Percentiles rank a stretch among this genome's conserved stretches.
Conservation (phyloP, 768 basidiomycete species). For the Amanita subjunquillea region DNA sequence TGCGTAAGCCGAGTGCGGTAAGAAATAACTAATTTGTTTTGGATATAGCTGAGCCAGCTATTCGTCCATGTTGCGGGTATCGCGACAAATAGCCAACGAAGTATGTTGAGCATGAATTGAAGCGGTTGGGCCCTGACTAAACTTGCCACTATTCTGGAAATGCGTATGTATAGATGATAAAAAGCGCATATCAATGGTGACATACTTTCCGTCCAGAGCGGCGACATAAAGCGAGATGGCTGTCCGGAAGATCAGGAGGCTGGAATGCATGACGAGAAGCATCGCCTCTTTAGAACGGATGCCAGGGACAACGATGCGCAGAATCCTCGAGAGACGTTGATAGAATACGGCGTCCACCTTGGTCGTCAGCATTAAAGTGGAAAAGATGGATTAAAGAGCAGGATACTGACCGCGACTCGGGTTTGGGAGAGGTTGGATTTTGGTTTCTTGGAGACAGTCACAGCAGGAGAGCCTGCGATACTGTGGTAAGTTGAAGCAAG, state of each 20-base stretch:
- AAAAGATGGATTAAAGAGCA: background rate
- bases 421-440: slow-evolving; percentile 24
- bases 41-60: slow-evolving; percentile 86
- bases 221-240: slow-evolving; percentile 93
- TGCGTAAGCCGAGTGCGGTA: slow-evolving; percentile 81
- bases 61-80: slow-evolving; percentile 92
- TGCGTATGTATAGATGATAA: slow-evolving; percentile 3
- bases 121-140: slow-evolving; percentile 78
- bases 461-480: slow-evolving; percentile 31
- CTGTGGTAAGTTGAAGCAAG: slow-evolving; percentile 52
- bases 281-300: slow-evolving; percentile 80
- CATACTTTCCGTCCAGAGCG: slow-evolving; percentile 82
- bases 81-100: slow-evolving; percentile 85
- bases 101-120: slow-evolving; percentile 76
- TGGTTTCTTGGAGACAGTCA: slow-evolving; percentile 18
- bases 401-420: slow-evolving; percentile 55
- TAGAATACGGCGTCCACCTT: slow-evolving; percentile 93
- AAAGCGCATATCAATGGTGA: slow-evolving; percentile 8
- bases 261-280: slow-evolving; percentile 81
- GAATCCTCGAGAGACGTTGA: slow-evolving; percentile 60
- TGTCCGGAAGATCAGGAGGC: slow-evolving; percentile 81
- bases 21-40: slow-evolving; percentile 86
- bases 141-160: slow-evolving; percentile 79
- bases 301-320: slow-evolving; percentile 84
- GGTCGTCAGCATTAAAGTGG: background rate